Conservation (phyloP, 2,329 filamentous ascomycete genomes). For the Fusarium begoniae region DNA sequence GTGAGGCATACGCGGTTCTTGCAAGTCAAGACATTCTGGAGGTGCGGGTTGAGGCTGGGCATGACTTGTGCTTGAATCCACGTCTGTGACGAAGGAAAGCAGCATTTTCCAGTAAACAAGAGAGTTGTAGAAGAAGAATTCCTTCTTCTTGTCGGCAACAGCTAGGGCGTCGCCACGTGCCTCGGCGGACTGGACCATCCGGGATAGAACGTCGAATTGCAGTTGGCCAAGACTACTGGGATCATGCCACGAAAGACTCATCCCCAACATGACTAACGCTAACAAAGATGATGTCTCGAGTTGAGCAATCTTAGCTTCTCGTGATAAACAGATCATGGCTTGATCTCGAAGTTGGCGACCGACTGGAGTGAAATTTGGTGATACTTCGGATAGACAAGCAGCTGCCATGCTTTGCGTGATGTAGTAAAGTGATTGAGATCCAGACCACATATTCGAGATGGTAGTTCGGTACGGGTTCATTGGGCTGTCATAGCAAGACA, state of each 20-base stretch:
- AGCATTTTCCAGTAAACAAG: slow-evolving; percentile 43
- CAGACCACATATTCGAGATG: slow-evolving; percentile 65
- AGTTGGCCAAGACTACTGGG: slow-evolving; percentile 59
- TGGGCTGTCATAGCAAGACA: slow-evolving; percentile 71
- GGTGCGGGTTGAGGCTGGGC: slow-evolving; percentile 12
- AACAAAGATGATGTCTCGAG: slow-evolving; percentile 64
- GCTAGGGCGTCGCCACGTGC: not conserved
- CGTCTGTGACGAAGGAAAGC: slow-evolving; percentile 40
- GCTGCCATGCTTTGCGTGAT: slow-evolving; percentile 73
- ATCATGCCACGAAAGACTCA: slow-evolving; percentile 69
- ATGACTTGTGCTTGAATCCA: slow-evolving; percentile 5
- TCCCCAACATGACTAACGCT: slow-evolving; percentile 66
- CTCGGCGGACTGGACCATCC: slow-evolving; percentile 22
- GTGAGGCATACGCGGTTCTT: slow-evolving; percentile 38
- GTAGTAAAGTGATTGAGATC: slow-evolving; percentile 66
- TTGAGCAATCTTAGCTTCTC: slow-evolving; percentile 56
- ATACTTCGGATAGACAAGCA: slow-evolving; percentile 65
- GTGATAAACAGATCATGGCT: slow-evolving; percentile 60
- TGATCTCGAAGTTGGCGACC: slow-evolving; percentile 55
- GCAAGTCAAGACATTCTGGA: slow-evolving; percentile 11
- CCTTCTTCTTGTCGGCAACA: slow-evolving; percentile 34
- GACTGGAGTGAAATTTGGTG: slow-evolving; percentile 58
- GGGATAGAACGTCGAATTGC: slow-evolving; percentile 33
- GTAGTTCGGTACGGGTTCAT: slow-evolving; percentile 69
- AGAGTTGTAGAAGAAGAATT: slow-evolving; percentile 41